Evolutionary conservation across 2,329 filamentous ascomycete species (phyloP).

Genomic region (Pestalotiopsis sp.): DNA sequence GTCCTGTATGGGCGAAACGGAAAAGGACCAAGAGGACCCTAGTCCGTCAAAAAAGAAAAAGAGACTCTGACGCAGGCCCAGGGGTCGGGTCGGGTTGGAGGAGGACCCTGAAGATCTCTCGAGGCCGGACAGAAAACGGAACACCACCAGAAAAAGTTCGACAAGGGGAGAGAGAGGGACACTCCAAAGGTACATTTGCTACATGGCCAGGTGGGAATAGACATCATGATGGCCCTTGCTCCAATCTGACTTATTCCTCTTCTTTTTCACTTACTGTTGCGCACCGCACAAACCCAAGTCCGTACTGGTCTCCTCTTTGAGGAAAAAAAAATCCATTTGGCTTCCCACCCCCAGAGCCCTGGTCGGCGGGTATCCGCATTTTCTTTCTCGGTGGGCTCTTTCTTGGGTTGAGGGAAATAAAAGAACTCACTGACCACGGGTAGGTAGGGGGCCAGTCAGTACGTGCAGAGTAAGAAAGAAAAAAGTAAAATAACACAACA

Average conservation of each 20-base stretch:
- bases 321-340: too few relatives aligned
- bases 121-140: too few relatives aligned
- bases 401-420: background rate
- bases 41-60: background rate
- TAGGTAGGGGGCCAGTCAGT: too few relatives aligned
- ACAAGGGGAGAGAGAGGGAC: background rate
- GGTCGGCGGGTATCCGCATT: background rate
- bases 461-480: background rate
- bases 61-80: background rate
- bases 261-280: too few relatives aligned
- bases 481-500: background rate
- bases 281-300: too few relatives aligned
- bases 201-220: too few relatives aligned
- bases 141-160: background rate
- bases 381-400: background rate
- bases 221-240: too few relatives aligned
- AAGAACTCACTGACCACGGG: background rate
- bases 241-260: too few relatives aligned
- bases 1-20: too few relatives aligned
- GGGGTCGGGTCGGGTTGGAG: background rate
- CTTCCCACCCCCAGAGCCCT: background rate
- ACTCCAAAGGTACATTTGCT: too few relatives aligned
- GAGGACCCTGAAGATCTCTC: slow-evolving; percentile 11
- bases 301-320: background rate
- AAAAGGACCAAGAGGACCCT: too few relatives aligned